A percentile compares a stretch with the other conserved stretches of the same genome.
phyloP scores from a whole-genome alignment of 2,329 filamentous ascomycete genomes.

The Pestalotiopsis sp. region DNA sequence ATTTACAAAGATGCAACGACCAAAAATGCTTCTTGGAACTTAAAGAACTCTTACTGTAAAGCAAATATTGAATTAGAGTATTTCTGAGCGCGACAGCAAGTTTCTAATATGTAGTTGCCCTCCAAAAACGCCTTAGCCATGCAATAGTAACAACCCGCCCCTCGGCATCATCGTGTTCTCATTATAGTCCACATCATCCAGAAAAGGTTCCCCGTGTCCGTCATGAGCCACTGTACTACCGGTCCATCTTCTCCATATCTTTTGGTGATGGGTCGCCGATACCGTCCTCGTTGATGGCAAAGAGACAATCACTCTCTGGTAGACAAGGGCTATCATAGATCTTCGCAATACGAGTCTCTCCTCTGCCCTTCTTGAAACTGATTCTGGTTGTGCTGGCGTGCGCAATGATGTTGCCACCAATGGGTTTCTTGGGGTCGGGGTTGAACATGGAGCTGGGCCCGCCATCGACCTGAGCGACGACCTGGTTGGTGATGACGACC shows the following conservation, averaged over 20 bases:
- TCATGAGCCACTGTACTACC: background rate
- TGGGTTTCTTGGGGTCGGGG: constrained; percentile 97
- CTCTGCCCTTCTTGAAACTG: constrained; percentile 92
- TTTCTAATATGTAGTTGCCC: background rate
- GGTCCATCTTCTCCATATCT: constrained; percentile 73
- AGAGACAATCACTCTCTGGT: constrained; percentile 93
- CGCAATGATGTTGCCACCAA: constrained; percentile 97
- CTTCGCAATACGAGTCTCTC: constrained; percentile 95
- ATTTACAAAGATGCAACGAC: no score
- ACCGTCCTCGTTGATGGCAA: constrained; percentile 95
- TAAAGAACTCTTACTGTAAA: background rate
- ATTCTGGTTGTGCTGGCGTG: constrained; percentile 94
- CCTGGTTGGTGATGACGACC: constrained; percentile 98
- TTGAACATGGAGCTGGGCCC: constrained; percentile 98
- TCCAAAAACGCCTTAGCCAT: constrained; percentile 9
- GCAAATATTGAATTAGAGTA: background rate
- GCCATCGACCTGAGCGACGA: constrained; percentile 96
- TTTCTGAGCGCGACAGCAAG: background rate
- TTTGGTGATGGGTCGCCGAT: constrained; percentile 96
- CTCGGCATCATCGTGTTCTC: constrained; percentile 1
- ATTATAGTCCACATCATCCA: background rate
- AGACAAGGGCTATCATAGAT: constrained; percentile 98
- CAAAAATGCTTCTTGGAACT: no score
- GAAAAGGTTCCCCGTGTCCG: no score
- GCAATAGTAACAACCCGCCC: background rate